phyloP scores from a whole-genome alignment of 441 rosid species.

The Pelargonium australe region DNA sequence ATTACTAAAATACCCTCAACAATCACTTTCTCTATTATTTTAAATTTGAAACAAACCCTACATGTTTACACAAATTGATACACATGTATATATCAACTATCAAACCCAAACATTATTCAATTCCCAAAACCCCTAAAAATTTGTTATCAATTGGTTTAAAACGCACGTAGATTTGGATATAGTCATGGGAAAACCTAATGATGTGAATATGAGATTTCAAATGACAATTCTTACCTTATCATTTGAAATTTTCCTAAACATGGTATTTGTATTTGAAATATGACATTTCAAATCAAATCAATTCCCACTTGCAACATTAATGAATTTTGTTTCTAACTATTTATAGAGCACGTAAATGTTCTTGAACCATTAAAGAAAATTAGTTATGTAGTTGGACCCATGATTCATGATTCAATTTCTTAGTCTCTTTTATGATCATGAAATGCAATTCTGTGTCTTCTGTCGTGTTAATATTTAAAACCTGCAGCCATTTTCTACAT shows the following conservation, averaged over 20 bases:
- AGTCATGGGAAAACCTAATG: background rate
- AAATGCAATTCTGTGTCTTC: background rate
- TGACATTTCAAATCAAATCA: too few relatives aligned
- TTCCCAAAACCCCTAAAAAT: background rate
- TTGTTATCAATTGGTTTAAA: background rate
- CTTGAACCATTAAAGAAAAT: background rate
- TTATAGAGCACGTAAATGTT: background rate
- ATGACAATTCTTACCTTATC: too few relatives aligned
- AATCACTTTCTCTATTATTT: too few relatives aligned
- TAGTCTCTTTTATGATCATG: background rate
- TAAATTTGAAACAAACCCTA: background rate
- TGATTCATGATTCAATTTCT: background rate
- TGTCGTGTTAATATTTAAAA: background rate
- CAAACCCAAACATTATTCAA: background rate
- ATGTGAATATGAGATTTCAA: background rate
- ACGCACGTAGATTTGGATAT: background rate
- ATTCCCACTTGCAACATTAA: too few relatives aligned
- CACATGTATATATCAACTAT: background rate
- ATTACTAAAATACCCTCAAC: too few relatives aligned
- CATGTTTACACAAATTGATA: background rate
- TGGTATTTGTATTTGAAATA: too few relatives aligned
- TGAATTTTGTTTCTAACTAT: background rate
- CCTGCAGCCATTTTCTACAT: background rate
- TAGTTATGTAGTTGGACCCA: background rate
- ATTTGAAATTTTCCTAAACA: too few relatives aligned